phyloP scores from a whole-genome alignment of 2,329 filamentous ascomycete species.

The Aspergillus eucalypticola region DNA sequence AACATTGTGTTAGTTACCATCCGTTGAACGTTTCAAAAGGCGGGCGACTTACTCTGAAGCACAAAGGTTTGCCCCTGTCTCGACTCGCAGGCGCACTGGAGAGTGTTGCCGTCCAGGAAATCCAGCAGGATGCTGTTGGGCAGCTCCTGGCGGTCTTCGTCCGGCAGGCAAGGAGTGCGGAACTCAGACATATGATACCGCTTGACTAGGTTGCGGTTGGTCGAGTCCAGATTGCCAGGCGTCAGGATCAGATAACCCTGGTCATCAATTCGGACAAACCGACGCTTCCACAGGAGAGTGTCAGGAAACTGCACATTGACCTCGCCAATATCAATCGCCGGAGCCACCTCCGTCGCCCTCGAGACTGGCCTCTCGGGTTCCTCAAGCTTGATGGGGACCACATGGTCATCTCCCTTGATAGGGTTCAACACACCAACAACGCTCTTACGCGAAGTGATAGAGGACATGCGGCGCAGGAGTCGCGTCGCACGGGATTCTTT shows the following conservation, averaged over 20 bases:
- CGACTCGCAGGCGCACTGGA: conserved; percentile 65
- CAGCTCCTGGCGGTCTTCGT: conserved; percentile 88
- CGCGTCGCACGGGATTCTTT: conserved; percentile 60
- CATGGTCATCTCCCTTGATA: conserved; percentile 39
- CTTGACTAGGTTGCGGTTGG: conserved; percentile 64
- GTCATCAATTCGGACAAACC: conserved; percentile 81
- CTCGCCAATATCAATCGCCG: conserved; percentile 74
- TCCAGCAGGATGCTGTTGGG: conserved; percentile 76
- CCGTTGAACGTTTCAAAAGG: background rate
- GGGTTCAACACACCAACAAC: conserved; percentile 41
- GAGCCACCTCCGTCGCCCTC: conserved; percentile 31
- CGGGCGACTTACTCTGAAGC: conserved; percentile 49
- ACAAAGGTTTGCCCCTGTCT: conserved; percentile 54
- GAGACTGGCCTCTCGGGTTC: conserved; percentile 15
- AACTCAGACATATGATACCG: conserved; percentile 87
- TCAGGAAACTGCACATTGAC: conserved; percentile 98
- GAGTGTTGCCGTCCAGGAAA: conserved; percentile 60
- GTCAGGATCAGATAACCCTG: conserved; percentile 81
- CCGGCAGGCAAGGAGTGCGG: conserved; percentile 73
- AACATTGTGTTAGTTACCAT: background rate
- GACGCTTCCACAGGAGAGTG: conserved; percentile 92
- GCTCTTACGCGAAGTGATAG: conserved; percentile 55
- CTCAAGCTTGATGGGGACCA: conserved; percentile 30
- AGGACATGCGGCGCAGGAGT: conserved; percentile 68
- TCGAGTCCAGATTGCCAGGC: conserved; percentile 63